phyloP scores from a whole-genome alignment of 2,329 filamentous ascomycete species.

The Clarireedia homoeocarpa region DNA sequence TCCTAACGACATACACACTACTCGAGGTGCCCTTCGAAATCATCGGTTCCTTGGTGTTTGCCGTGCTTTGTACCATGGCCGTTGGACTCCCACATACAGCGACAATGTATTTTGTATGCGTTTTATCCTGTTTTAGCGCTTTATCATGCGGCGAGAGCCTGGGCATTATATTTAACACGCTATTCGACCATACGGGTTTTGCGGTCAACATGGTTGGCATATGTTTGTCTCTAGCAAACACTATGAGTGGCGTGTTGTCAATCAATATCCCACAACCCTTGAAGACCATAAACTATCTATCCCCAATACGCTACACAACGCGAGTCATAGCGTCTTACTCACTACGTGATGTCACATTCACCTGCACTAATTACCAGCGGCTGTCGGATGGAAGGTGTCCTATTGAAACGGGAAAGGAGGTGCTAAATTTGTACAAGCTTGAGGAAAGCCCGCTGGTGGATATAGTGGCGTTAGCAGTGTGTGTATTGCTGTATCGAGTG shows the following conservation, averaged over 20 bases:
- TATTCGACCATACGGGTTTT: constrained; percentile 65
- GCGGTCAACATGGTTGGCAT: constrained; percentile 61
- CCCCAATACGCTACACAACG: background rate
- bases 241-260: background rate
- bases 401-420: constrained; percentile 56
- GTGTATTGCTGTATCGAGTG: background rate
- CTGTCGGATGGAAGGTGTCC: constrained; percentile 47
- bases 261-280: background rate
- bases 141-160: constrained; percentile 65
- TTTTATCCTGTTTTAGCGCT: constrained; percentile 61
- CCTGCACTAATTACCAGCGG: constrained; percentile 50
- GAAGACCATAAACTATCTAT: background rate
- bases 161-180: constrained; percentile 69
- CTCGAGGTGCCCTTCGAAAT: constrained; percentile 66
- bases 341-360: constrained; percentile 31
- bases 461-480: background rate
- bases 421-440: constrained; percentile 57
- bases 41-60: constrained; percentile 53
- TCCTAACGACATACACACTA: constrained; percentile 60
- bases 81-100: constrained; percentile 53
- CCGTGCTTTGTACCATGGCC: constrained; percentile 52
- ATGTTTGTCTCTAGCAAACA: background rate
- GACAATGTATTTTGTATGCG: constrained; percentile 54
- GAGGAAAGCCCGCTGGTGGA: constrained; percentile 28
- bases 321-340: background rate